These are phyloP conservation scores for Pseudogymnoascus verrucosus DNA, from an alignment of 2,329 filamentous ascomycete genomes.

Conservation along the genomic window DNA sequence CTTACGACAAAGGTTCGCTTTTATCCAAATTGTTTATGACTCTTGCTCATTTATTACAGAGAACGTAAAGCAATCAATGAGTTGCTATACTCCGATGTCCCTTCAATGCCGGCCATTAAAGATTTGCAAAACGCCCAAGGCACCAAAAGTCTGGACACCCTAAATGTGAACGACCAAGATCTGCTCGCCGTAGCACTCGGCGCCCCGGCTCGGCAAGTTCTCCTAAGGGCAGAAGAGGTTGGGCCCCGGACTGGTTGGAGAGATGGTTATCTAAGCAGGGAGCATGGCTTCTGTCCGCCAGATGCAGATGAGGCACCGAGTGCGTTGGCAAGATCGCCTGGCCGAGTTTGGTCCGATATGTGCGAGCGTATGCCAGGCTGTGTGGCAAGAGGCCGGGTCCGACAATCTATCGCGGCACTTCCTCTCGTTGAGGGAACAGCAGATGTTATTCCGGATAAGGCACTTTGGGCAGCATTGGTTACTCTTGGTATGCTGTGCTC, in stretches of 20 bases:
- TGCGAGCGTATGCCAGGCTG: constrained; percentile 47
- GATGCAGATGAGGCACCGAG: constrained; percentile 42
- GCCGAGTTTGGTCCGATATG: constrained; percentile 47
- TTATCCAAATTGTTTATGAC: constrained; percentile 8
- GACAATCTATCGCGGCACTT: constrained; percentile 41
- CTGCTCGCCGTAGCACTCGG: constrained; percentile 45
- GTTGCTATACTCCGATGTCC: constrained; percentile 20
- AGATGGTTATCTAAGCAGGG: constrained; percentile 43
- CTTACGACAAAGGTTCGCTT: constrained; percentile 35
- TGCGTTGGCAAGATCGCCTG: constrained; percentile 39
- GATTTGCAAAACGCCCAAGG: constrained; percentile 38
- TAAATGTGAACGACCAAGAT: constrained; percentile 41
- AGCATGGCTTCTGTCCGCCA: constrained; percentile 44
- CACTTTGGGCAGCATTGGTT: constrained; percentile 46
- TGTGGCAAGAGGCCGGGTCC: constrained; percentile 40
- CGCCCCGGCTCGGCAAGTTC: constrained; percentile 46
- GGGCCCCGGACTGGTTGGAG: constrained; percentile 43
- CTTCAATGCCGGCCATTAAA: constrained; percentile 32
- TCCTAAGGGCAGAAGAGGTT: constrained; percentile 45
- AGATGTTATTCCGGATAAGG: constrained; percentile 42
- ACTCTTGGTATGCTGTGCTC: constrained; percentile 45
- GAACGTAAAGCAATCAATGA: constrained; percentile 33
- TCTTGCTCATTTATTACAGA: constrained; percentile 18
- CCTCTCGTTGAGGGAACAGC: constrained; percentile 41
- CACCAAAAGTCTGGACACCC: constrained; percentile 39